Evolutionary conservation across 1,284 basidiomycete species (phyloP), one percentile per base, ranked within the genome.

Genomic region (Pterulicium gracile): DNA sequence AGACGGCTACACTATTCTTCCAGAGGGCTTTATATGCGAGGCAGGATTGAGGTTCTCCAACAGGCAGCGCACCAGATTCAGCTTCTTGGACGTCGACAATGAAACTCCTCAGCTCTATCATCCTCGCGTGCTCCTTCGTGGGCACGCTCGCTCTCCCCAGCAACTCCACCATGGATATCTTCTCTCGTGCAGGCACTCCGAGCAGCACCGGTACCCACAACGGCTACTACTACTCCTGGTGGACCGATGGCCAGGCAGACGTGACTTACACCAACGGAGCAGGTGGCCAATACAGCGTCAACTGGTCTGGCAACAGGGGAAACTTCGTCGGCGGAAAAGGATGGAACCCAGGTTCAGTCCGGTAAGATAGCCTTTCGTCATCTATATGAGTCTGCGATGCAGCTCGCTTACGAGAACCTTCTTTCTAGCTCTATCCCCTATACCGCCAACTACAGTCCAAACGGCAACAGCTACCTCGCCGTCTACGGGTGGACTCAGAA

Each of bases 401-500:
- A 10, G 7, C n/a, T 32, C 27, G 27, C 27, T 45, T 47, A 47
- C 3, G 42, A 55, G 48, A 49, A 47, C n/a, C n/a, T n/a, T n/a
- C n/a, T n/a, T n/a, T n/a, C n/a, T n/a, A n/a, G n/a, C n/a, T n/a
- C 44, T 43, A 51, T 43, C 46, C 45, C 20, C 43, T 56, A 27
- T 47, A 46, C 20, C 41, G 65, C 60, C 22, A 58, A 53, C 15
- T 64, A 58, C 54, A 50, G 50, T 18, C 60, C 62, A 24, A 57
- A 58, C 52, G 63, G 64, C n/a, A 65, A 66, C 54, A 57, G 58
- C 53, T 66, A 67, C 52, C 60, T 66, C 24, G 56, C 63, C 34
- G 56, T 66, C 34, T 67, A 65, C 44, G 63, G 65, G 14, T 66
- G 62, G 64, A 65, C 62, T 10, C 56, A 55, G 18, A 62, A 54